These are phyloP conservation scores for Tetrahymena thermophila DNA, from an alignment of 73 alveolate species.

Conservation along the genomic window DNA sequence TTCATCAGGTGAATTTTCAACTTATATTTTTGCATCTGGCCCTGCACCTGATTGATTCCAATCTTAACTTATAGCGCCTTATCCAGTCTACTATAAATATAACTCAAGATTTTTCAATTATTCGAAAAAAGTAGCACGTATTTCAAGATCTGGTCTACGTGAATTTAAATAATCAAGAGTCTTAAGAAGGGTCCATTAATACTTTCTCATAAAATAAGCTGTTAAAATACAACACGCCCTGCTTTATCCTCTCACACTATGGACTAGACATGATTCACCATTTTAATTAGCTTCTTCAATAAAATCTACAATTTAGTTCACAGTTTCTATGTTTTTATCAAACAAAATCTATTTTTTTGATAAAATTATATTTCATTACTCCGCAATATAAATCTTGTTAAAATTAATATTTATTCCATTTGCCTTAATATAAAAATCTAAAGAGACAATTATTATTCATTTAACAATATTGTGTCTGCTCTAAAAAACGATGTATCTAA, in stretches of 20 bases:
- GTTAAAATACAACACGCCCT: slow-evolving; percentile 83
- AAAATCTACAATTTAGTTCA: slow-evolving; percentile 77
- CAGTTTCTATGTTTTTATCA: slow-evolving; percentile 68
- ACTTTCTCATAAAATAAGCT: slow-evolving; percentile 84
- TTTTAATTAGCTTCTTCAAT: slow-evolving; percentile 77
- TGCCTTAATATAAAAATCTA: too few relatives aligned
- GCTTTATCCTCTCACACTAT: slow-evolving; percentile 83
- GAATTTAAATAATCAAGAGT: slow-evolving; percentile 70
- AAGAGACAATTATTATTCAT: too few relatives aligned
- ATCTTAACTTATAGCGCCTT: slow-evolving; percentile 55
- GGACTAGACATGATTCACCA: slow-evolving; percentile 85
- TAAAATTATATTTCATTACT: neutral
- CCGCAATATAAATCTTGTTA: neutral
- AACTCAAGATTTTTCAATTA: slow-evolving; percentile 57
- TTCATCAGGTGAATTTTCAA: slow-evolving; percentile 44
- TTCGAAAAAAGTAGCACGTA: slow-evolving; percentile 62
- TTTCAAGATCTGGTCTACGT: slow-evolving; percentile 77
- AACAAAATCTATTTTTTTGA: slow-evolving; percentile 65
- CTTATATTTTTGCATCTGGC: slow-evolving; percentile 36
- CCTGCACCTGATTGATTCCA: slow-evolving; percentile 57
- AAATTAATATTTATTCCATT: neutral
- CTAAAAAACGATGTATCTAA: too few relatives aligned
- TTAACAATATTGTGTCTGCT: too few relatives aligned
- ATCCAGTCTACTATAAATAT: slow-evolving; percentile 37
- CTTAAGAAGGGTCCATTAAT: slow-evolving; percentile 68